These are phyloP conservation scores for Poronia punctata DNA, from an alignment of 495 filamentous ascomycete species.

Conservation along the genomic window DNA sequence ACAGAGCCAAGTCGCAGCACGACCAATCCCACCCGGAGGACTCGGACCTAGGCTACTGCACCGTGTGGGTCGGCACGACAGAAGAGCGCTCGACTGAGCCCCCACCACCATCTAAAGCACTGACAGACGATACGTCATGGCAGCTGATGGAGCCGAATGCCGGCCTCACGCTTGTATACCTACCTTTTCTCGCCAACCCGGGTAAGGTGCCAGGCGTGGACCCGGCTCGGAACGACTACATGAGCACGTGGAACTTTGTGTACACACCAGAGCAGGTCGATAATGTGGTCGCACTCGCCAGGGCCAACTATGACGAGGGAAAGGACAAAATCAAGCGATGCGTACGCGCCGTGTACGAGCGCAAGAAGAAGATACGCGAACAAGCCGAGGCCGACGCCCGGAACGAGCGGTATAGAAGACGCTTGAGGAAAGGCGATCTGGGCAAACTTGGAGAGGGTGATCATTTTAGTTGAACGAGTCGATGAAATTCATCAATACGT, in stretches of 20 bases:
- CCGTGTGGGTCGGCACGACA: slow-evolving; percentile 85
- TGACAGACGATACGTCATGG: slow-evolving; percentile 56
- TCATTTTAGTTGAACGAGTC: slow-evolving; percentile 36
- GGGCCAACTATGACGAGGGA: slow-evolving; percentile 80
- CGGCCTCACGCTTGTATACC: slow-evolving; percentile 84
- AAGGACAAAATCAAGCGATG: slow-evolving; percentile 64
- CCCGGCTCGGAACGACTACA: slow-evolving; percentile 71
- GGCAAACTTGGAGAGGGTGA: slow-evolving; percentile 40
- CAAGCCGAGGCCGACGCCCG: slow-evolving; percentile 46
- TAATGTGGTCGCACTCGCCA: slow-evolving; percentile 68
- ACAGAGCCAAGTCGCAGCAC: slow-evolving; percentile 15
- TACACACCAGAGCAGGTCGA: slow-evolving; percentile 86
- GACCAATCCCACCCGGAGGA: slow-evolving; percentile 34
- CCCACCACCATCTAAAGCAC: slow-evolving; percentile 58
- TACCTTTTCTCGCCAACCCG: slow-evolving; percentile 79
- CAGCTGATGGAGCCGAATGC: slow-evolving; percentile 69
- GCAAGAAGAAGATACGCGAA: slow-evolving; percentile 67
- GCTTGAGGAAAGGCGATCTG: slow-evolving; percentile 35
- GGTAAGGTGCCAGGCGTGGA: slow-evolving; percentile 65
- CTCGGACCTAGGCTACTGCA: slow-evolving; percentile 76
- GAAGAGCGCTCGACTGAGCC: slow-evolving; percentile 55
- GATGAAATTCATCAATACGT: not conserved
- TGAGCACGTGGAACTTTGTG: slow-evolving; percentile 96
- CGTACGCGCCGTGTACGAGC: slow-evolving; percentile 87
- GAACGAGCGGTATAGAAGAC: slow-evolving; percentile 39